phyloP scores from a whole-genome alignment of 352 stramenopile species.

The Phytophthora gonapodyides region DNA sequence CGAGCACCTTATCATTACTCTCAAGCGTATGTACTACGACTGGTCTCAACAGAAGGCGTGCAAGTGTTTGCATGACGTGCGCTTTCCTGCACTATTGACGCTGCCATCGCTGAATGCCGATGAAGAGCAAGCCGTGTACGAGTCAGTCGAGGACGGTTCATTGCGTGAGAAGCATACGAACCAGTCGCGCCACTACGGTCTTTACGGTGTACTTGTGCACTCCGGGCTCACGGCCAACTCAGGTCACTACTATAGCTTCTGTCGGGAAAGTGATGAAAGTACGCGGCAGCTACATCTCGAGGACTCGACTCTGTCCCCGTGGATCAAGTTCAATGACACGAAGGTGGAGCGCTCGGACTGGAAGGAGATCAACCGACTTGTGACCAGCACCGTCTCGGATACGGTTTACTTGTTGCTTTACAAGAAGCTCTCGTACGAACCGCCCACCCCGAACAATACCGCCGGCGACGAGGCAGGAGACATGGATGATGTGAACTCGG shows the following conservation, averaged over 20 bases:
- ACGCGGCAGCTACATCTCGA: constrained; percentile 77
- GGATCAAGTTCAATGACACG: constrained; percentile 93
- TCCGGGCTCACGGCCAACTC: constrained; percentile 89
- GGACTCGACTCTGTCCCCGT: constrained; percentile 78
- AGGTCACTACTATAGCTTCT: constrained; percentile 92
- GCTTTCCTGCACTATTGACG: constrained; percentile 70
- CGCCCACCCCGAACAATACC: constrained; percentile 10
- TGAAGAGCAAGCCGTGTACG: constrained; percentile 45
- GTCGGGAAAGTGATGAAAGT: constrained; percentile 75
- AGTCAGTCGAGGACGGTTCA: constrained; percentile 15
- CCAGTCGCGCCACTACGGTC: constrained; percentile 70
- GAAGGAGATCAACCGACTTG: constrained; percentile 79
- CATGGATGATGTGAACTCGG: constrained; percentile 15
- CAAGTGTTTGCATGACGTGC: constrained; percentile 87
- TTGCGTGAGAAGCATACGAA: constrained; percentile 30
- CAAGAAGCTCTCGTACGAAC: constrained; percentile 77
- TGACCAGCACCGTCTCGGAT: constrained; percentile 84
- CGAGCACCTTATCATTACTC: constrained; percentile 83
- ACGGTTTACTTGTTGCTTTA: constrained; percentile 91
- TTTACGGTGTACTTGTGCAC: constrained; percentile 91
- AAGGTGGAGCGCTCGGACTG: constrained; percentile 81
- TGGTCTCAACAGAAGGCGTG: constrained; percentile 88
- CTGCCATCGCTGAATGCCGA: constrained; percentile 68
- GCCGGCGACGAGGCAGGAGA: constrained; percentile 15
- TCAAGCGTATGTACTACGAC: constrained; percentile 92